These are phyloP conservation scores for Colletotrichum sp. DNA, from an alignment of 2,329 filamentous ascomycete genomes.

Conservation along the genomic window DNA sequence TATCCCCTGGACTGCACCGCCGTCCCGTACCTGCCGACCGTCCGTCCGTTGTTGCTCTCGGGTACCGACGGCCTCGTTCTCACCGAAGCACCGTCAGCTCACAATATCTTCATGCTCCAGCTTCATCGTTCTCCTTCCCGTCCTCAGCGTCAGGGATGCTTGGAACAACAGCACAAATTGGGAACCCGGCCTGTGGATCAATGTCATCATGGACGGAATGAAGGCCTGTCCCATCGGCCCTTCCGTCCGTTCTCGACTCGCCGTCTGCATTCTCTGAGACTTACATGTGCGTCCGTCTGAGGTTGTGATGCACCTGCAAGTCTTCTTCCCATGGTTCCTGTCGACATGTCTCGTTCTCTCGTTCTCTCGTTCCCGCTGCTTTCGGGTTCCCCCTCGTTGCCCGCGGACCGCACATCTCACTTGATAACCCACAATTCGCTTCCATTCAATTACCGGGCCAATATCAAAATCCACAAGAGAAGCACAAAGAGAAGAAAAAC, in stretches of 20 bases:
- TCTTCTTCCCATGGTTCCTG: neutral
- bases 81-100: neutral
- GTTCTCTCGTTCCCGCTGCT: neutral
- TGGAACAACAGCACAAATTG: neutral
- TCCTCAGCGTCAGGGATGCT: neutral
- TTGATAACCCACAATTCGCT: neutral
- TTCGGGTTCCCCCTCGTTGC: neutral
- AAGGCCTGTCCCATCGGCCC: neutral
- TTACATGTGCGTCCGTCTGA: neutral
- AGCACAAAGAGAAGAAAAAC: neutral
- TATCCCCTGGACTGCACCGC: neutral
- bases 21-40: neutral
- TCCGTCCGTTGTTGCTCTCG: neutral
- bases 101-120: neutral
- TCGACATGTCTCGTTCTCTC: neutral
- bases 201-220: neutral
- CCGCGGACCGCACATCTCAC: neutral
- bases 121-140: neutral
- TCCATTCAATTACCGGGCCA: neutral
- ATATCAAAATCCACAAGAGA: neutral
- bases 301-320: neutral
- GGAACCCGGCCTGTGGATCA: neutral
- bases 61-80: neutral
- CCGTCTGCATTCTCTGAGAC: neutral
- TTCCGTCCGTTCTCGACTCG: neutral